Conservation (phyloP, 2,329 filamentous ascomycete species). For the Fusarium veterinarium region DNA sequence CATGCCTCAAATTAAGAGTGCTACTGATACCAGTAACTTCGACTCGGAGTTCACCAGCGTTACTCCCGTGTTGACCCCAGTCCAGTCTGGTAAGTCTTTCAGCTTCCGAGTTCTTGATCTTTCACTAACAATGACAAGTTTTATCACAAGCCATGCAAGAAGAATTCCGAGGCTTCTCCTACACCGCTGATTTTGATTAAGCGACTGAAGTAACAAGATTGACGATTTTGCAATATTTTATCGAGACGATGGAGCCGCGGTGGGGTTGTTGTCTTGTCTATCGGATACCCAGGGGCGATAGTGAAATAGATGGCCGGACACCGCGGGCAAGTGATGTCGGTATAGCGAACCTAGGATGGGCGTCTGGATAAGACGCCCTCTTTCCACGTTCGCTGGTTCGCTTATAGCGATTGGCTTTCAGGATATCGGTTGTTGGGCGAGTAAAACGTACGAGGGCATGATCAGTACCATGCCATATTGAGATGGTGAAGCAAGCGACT, state of each 20-base stretch:
- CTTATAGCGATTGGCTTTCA: constrained; percentile 35
- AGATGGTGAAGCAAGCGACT: constrained; percentile 27
- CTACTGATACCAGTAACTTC: constrained; percentile 99
- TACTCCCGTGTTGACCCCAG: constrained; percentile 94
- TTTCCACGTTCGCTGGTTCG: constrained; percentile 27
- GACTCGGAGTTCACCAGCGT: constrained; percentile 99
- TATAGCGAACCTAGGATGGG: constrained; percentile 28
- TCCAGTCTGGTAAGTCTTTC: constrained; percentile 85
- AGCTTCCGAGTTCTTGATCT: background rate
- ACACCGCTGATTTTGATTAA: constrained; percentile 89
- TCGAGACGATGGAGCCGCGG: constrained; percentile 41
- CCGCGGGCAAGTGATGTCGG: constrained; percentile 36
- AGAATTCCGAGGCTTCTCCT: constrained; percentile 98
- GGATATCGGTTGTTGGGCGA: constrained; percentile 36
- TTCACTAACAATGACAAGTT: constrained; percentile 65
- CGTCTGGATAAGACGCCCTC: constrained; percentile 15
- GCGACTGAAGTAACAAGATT: constrained; percentile 33
- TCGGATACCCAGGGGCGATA: constrained; percentile 46
- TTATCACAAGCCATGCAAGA: constrained; percentile 99
- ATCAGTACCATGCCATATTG: constrained; percentile 18
- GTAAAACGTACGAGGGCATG: constrained; percentile 36
- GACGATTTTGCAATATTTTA: constrained; percentile 40
- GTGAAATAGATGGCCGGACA: constrained; percentile 43
- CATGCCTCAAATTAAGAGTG: constrained; percentile 86
- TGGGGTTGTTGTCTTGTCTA: constrained; percentile 45